Evolutionary conservation across 1,284 basidiomycete genomes (phyloP).

Genomic region (Papiliotrema fonsecae): DNA sequence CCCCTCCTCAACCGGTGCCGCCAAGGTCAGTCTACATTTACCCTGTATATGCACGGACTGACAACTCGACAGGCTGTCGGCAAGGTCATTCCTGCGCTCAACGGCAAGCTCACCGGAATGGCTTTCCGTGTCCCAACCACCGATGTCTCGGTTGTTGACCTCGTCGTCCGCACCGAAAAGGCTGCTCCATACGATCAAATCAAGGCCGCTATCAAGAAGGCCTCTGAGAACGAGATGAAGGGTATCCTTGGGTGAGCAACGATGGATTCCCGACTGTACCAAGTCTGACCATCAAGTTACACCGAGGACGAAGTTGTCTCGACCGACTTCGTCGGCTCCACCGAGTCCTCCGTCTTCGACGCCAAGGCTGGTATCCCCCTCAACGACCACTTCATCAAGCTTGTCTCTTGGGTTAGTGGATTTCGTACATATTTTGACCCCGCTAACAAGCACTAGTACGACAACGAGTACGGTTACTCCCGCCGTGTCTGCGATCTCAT

Average conservation of each 20-base stretch:
- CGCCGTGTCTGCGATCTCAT: conserved; percentile 89
- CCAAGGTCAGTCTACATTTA: conserved; percentile 57
- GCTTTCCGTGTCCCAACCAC: conserved; percentile 96
- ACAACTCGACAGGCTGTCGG: conserved; percentile 69
- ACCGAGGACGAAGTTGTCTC: conserved; percentile 94
- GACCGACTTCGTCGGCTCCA: conserved; percentile 82
- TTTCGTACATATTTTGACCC: neutral
- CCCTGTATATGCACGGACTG: conserved; percentile 1
- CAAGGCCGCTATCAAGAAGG: conserved; percentile 80
- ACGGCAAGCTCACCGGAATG: conserved; percentile 94
- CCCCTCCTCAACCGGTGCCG: conserved; percentile 97
- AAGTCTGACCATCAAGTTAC: conserved; percentile 53
- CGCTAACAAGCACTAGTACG: conserved; percentile 59
- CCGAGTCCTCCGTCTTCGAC: conserved; percentile 81
- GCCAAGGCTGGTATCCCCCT: conserved; percentile 89
- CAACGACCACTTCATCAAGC: conserved; percentile 91
- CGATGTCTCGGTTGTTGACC: conserved; percentile 97
- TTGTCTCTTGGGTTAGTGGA: conserved; percentile 69
- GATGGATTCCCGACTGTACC: neutral
- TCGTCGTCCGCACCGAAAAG: conserved; percentile 91
- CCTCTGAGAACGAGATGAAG: conserved; percentile 65
- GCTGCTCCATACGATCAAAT: conserved; percentile 80
- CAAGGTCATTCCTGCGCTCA: conserved; percentile 95
- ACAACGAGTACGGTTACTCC: conserved; percentile 75
- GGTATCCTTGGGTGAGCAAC: conserved; percentile 65